Percentiles rank a stretch among this genome's conserved stretches.
Conservation (phyloP, 805 yeast genomes). For the Starmerella powellii region DNA sequence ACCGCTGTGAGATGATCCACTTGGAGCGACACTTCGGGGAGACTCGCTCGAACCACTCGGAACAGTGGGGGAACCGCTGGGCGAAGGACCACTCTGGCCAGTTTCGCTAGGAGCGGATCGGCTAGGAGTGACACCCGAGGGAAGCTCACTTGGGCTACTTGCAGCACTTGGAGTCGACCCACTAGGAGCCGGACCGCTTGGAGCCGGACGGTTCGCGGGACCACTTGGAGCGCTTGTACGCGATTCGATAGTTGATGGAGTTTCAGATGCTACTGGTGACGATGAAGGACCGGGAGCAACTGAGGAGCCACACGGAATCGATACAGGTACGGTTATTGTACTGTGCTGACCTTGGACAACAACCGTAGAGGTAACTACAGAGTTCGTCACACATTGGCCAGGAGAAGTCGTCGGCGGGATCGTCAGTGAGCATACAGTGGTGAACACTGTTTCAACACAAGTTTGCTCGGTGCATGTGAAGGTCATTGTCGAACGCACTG, state of each 20-base stretch:
- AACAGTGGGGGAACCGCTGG: no score
- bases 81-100: no score
- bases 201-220: not conserved
- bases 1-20: no score
- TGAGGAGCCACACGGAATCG: conserved; percentile 6
- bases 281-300: not conserved
- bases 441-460: conserved; percentile 8
- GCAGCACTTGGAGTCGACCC: not conserved
- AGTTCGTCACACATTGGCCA: conserved; percentile 9
- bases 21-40: no score
- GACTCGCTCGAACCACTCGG: no score
- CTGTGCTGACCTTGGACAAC: not conserved
- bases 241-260: not conserved
- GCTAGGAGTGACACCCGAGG: no score
- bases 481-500: conserved; percentile 6
- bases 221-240: not conserved
- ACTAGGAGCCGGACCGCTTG: not conserved
- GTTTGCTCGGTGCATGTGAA: conserved; percentile 16
- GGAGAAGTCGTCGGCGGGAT: conserved; percentile 10
- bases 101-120: no score
- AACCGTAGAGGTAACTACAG: conserved; percentile 7
- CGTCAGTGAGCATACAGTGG: conserved; percentile 11
- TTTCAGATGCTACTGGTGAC: no score
- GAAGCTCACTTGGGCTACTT: not conserved
- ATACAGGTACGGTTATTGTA: not conserved